Evolutionary conservation across 306 rosid genomes (phyloP).

Genomic region (Quercus cerris): DNA sequence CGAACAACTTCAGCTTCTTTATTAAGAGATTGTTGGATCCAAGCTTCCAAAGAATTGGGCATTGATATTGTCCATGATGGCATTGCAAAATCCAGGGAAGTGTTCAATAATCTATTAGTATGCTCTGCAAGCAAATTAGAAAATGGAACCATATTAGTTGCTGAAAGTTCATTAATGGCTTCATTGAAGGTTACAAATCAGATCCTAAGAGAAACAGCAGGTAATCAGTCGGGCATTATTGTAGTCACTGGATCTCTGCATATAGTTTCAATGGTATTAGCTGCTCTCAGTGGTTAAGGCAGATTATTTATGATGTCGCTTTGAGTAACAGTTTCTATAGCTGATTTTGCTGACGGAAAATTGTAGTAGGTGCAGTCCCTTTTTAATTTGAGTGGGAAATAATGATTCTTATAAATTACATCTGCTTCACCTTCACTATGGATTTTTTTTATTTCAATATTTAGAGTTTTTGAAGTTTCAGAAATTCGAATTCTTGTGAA

Average conservation of each 20-base stretch:
- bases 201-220: constrained; percentile 32
- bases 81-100: constrained; percentile 31
- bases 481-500: too few species aligned
- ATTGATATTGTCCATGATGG: constrained; percentile 27
- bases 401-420: too few species aligned
- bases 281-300: constrained; percentile 31
- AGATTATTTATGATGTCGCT: not conserved
- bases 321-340: not conserved
- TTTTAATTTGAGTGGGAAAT: not conserved
- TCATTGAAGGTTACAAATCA: constrained; percentile 49
- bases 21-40: constrained; percentile 65
- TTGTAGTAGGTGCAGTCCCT: too few species aligned
- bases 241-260: constrained; percentile 80
- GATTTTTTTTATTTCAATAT: not conserved
- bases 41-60: constrained; percentile 62
- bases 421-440: not conserved
- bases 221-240: constrained; percentile 34
- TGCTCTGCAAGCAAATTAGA: constrained; percentile 23
- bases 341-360: not conserved
- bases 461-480: too few species aligned
- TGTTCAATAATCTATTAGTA: constrained; percentile 16
- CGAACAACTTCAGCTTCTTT: constrained; percentile 51
- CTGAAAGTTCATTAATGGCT: constrained; percentile 39
- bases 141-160: constrained; percentile 41
- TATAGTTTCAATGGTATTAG: constrained; percentile 51